phyloP scores from a whole-genome alignment of 768 basidiomycete genomes.

The Wakefieldia striispora region DNA sequence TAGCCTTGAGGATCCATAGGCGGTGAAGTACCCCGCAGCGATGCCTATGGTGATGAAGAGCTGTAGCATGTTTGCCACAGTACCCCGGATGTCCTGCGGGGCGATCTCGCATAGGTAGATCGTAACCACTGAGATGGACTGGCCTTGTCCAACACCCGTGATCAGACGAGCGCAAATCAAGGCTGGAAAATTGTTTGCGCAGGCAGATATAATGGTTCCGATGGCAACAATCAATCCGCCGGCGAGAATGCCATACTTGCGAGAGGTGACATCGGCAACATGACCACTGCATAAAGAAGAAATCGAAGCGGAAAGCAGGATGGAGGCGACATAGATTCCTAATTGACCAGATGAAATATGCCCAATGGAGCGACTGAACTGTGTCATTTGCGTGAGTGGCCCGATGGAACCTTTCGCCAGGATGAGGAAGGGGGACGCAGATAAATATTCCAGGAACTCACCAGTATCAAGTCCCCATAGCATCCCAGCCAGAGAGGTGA shows the following conservation, averaged over 20 bases:
- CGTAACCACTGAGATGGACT: conserved; percentile 43
- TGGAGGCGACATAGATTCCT: conserved; percentile 43
- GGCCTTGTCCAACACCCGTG: conserved; percentile 46
- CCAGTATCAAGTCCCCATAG: conserved; percentile 34
- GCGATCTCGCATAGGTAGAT: conserved; percentile 42
- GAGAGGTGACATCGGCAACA: conserved; percentile 45
- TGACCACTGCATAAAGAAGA: conserved; percentile 41
- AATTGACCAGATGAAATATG: conserved; percentile 36
- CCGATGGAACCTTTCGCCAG: conserved; percentile 35
- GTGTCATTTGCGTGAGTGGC: conserved; percentile 46
- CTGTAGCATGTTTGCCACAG: conserved; percentile 40
- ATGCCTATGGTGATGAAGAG: conserved; percentile 44
- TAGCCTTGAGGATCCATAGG: conserved; percentile 25
- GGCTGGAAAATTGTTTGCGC: conserved; percentile 33
- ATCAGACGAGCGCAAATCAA: conserved; percentile 45
- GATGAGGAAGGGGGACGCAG: neutral
- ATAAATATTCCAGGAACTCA: neutral
- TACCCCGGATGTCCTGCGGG: conserved; percentile 40
- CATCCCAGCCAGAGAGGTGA: conserved; percentile 28
- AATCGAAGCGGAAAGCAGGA: conserved; percentile 41
- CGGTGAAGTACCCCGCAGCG: conserved; percentile 32
- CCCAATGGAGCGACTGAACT: conserved; percentile 40
- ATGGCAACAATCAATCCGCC: conserved; percentile 42
- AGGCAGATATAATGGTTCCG: conserved; percentile 40
- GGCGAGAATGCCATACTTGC: conserved; percentile 43